A percentile compares a stretch with the other conserved stretches of the same genome.
These are phyloP conservation scores for Chlorociboria aeruginascens DNA, from an alignment of 495 filamentous ascomycete genomes.

Conservation along the genomic window DNA sequence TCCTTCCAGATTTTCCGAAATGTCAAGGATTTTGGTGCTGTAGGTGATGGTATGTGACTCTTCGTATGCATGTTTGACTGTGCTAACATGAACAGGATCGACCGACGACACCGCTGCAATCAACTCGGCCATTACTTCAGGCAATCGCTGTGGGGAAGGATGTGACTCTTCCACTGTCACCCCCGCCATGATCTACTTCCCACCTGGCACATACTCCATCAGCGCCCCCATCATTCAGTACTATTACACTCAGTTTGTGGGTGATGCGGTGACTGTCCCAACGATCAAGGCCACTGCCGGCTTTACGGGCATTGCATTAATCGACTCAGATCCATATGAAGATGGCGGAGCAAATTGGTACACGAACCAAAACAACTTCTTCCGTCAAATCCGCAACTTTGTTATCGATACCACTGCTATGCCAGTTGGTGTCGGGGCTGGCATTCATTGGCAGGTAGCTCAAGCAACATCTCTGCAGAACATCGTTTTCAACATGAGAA, in stretches of 20 bases:
- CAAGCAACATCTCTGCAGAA: conserved; percentile 91
- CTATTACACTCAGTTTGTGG: conserved; percentile 48
- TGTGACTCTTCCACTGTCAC: conserved; percentile 76
- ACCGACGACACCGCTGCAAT: conserved; percentile 82
- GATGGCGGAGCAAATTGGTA: conserved; percentile 47
- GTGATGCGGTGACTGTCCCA: conserved; percentile 42
- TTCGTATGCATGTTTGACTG: background rate
- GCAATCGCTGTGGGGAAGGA: conserved; percentile 60
- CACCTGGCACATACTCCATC: conserved; percentile 49
- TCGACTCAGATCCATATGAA: conserved; percentile 80
- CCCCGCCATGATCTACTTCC: conserved; percentile 45
- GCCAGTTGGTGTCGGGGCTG: conserved; percentile 51
- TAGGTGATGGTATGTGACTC: conserved; percentile 29
- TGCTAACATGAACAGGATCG: conserved; percentile 10
- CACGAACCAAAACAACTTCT: conserved; percentile 93
- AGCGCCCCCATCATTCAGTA: conserved; percentile 44
- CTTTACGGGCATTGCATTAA: conserved; percentile 79
- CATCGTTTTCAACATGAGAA: conserved; percentile 78
- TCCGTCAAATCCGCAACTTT: conserved; percentile 90
- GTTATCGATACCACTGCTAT: conserved; percentile 72
- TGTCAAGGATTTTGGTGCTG: conserved; percentile 74
- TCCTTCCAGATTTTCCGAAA: conserved; percentile 74
- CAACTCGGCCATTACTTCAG: conserved; percentile 68
- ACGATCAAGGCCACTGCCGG: conserved; percentile 60
- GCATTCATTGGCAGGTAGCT: conserved; percentile 97